Conservation (phyloP, 208 protist genomes). For the Trypanosomatidae sp. region DNA sequence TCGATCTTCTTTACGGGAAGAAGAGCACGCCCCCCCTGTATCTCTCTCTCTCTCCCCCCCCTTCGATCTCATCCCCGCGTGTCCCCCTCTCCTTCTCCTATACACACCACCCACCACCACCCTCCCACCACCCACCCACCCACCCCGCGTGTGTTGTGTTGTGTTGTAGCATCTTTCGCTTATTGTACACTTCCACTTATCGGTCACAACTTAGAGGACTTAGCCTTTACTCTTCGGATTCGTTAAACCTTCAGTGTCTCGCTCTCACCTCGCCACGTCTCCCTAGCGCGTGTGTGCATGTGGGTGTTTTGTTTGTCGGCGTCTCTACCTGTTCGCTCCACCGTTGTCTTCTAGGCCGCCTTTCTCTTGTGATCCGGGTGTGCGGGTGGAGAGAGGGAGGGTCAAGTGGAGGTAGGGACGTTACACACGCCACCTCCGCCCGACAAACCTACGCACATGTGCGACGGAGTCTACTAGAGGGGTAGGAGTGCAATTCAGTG, state of each 20-base stretch:
- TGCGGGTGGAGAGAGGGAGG: not conserved
- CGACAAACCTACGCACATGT: not conserved
- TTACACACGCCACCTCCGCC: not conserved
- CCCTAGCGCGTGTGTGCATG: not conserved
- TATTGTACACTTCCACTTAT: not conserved
- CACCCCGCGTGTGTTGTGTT: not conserved
- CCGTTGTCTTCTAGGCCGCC: not conserved
- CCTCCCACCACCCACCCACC: not conserved
- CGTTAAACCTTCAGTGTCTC: not conserved
- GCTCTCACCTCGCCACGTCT: not conserved
- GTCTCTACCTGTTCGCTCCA: not conserved
- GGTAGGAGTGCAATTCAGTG: not conserved
- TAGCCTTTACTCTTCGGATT: not conserved
- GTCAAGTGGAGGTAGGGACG: not conserved
- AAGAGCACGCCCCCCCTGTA: not conserved
- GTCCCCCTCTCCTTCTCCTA: not conserved
- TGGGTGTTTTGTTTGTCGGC: not conserved
- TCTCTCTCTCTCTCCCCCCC: not conserved
- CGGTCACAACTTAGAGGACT: not conserved
- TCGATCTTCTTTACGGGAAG: not conserved
- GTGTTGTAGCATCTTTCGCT: not conserved
- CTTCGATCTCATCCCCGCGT: not conserved
- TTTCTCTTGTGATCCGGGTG: constrained; percentile 1
- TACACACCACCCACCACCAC: not conserved
- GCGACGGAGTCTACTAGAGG: not conserved